Base-by-base conservation (phyloP, 345 rosid genomes). In the Angophora floribunda region DNA sequence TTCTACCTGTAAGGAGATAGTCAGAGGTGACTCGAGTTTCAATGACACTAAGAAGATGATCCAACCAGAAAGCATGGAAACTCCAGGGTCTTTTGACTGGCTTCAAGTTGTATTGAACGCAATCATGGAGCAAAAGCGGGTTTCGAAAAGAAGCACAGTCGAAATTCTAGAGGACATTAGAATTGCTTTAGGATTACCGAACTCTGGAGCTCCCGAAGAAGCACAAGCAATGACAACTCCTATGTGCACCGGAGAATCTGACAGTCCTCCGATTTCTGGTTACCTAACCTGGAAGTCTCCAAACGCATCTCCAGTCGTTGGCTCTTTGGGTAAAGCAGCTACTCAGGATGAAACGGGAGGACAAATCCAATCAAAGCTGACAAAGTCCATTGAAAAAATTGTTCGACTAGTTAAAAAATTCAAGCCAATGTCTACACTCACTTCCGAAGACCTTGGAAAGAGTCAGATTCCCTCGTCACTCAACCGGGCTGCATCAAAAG, bases 61-160 rank as follows among this genome's bases (percentile, higher is more conserved):
- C 87, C 86, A 88, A 26, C 70, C 90, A 12, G 86, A 87, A 90
- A 92, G 94, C 91, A 53, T 26, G 24, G 49, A 75, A 75, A 75
- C 82, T 75, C 26, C 82, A 75, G 88, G 88, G 85, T 90, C 96
- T 85, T 97, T 95, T 59, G 97, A 96, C 86, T 98, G 99, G 99
- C 97, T 98, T 90, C 99, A 97, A 93, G 98, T 91, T 78, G 98
- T 97, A 80, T 88, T 98, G 90, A 93, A 92, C 32, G 98, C 99
- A 90, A 92, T 98, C 85, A 86, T 91, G 44, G 93, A 93, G 93
- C 96, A 97, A 90, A 92, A 91, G 87, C 92, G 91, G 36, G 93
- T 95, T 87, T 96, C 99, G 13, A 93, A 94, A 85, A 95, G 92
- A 84, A 84, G 93, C 90, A 88, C 88, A 51, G 90, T 49, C 41